Conservation (phyloP, 2,329 filamentous ascomycete species). For the Malbranchea cinnamomea region DNA sequence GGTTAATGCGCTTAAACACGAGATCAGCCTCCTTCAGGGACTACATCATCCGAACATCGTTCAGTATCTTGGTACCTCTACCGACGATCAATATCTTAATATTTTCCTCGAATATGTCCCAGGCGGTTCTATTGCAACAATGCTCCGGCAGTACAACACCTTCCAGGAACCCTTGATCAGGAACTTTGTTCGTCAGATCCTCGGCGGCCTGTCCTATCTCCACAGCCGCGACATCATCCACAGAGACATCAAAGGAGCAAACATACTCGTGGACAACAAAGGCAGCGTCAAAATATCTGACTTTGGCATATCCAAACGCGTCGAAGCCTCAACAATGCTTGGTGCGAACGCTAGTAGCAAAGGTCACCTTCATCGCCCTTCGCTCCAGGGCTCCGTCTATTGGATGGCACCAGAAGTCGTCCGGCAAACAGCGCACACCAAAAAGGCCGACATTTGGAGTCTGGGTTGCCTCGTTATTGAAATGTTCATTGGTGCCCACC, state of each 20-base stretch:
- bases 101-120: conserved; percentile 99
- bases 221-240: conserved; percentile 95
- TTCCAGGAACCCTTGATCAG: conserved; percentile 84
- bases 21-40: conserved; percentile 86
- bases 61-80: conserved; percentile 90
- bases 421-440: conserved; percentile 92
- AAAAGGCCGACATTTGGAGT: conserved; percentile 98
- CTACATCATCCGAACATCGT: conserved; percentile 95
- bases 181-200: conserved; percentile 92
- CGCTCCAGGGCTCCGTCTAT: conserved; percentile 91
- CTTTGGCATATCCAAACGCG: conserved; percentile 96
- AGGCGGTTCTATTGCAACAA: conserved; percentile 90
- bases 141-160: conserved; percentile 96
- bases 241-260: conserved; percentile 96
- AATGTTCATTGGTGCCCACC: conserved; percentile 96
- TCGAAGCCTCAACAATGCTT: conserved; percentile 78
- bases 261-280: conserved; percentile 97
- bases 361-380: conserved; percentile 42
- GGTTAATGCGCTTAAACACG: conserved; percentile 92
- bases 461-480: conserved; percentile 92
- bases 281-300: conserved; percentile 98
- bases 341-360: conserved; percentile 24
- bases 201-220: conserved; percentile 81
- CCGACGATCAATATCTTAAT: conserved; percentile 80
- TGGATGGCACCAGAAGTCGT: conserved; percentile 99